Base-by-base conservation (phyloP, 108 stramenopile species). In the Epithemia pelagica region DNA sequence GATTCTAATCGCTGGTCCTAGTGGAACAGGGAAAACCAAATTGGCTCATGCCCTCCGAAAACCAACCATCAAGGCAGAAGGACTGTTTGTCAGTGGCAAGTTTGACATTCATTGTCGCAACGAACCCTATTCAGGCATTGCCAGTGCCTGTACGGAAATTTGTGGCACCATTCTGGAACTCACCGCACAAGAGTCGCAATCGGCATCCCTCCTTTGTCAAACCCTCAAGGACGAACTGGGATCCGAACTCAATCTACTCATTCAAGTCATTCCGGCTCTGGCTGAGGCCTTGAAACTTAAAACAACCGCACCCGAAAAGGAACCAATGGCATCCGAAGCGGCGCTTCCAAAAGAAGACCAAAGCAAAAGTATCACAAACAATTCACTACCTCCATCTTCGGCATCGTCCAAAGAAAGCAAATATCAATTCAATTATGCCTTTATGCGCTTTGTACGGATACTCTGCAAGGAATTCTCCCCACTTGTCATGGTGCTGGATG, bases 401-500 rank as follows among this genome's bases (percentile, higher is more conserved):
- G 15, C 37, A 15, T 46, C 37, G 10, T 46, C 37, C 10, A 15
- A 5, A 8, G 61, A 62, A 15, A 24, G 37, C 26, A 46, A 54
- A 24, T 51, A 70, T 23, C 69, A 52, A 21, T 29, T 65, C 54
- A 33, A 66, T 22, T 61, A 32, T 46, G 58, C 66, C 30, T 60
- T 72, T 56, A 10, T 54, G 2, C 51, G 29, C 21, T 61, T 74
- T 10, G 2, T 62, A 25, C 33, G 68, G 3, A 29, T 62, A 21
- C 2, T 74, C 25, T 46, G 10, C 37, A 20, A 62, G 5, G 24
- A 27, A 2, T 32, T 59, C 52, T 25, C 5, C 2, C 73, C 73
- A 1, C 64, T 74, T 33, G 54, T 74, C 5, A 28, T 68, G 32
- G 73, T 78, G 31, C 70, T 82, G 8, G 81, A 82, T 64, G 75